Evolutionary conservation across 2,329 filamentous ascomycete genomes (phyloP), one percentile per base, ranked within the genome.

Genomic region (Achaetomium macrosporum): DNA sequence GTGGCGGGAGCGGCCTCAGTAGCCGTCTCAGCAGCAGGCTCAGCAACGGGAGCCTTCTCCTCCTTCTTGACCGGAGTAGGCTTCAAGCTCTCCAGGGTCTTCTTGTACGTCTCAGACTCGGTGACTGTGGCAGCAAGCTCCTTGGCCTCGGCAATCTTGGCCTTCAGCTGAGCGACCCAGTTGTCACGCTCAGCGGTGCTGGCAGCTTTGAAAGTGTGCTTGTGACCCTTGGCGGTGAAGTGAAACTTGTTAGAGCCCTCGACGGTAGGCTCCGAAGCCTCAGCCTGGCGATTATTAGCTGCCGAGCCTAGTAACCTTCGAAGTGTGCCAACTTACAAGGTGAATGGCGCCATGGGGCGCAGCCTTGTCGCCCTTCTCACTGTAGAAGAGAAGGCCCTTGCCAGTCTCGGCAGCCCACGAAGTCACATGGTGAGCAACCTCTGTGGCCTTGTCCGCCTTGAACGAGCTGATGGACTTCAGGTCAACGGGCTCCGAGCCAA

Each of bases 351-450:
- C 87, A 62, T 84, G 78, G 56, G 92, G 91, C 55, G 81, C 79
- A 60, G 82, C 77, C 83, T 95, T 96, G 74, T 95, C 87, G 66
- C 80, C 77, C 72, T 88, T 85, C 83, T 92, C 90, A 73, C 87
- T 85, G 73, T 89, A 88, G 80, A 95, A 96, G 40, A 97, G 78
- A 17, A 97, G 86, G 67, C 93, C 93, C 79, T 95, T 95, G 71
- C 92, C 92, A 55, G 92, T 96, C 78, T 95, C 84, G 63, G 84
- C 84, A 59, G 92, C 90, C 90, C 93, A 96, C 35, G 93, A 87
- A 62, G 84, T 86, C 63, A 87, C 86, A 61, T 88, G 80, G 75
- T 95, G 86, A 57, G 87, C 85, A 61, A 85, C 71, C 57, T 80
- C 78, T 50, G 84, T 78, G 52, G 85, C 78, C 85, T 96, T 96